A percentile compares a stretch with the other conserved stretches of the same genome.
Conservation (phyloP, 192 early-diverging fungal species). For the Phlyctochytrium bullatum region DNA sequence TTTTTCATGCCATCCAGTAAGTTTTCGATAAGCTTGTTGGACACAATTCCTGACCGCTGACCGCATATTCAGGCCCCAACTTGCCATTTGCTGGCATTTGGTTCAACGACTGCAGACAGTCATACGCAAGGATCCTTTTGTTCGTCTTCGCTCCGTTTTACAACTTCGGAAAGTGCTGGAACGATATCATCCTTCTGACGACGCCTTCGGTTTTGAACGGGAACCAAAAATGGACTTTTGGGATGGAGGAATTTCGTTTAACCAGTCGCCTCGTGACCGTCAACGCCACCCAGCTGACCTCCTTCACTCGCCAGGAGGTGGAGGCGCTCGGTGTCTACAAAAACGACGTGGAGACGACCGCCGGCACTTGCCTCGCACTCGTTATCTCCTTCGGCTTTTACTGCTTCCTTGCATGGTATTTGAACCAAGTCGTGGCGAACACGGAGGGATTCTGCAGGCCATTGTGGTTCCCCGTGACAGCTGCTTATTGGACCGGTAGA, state of each 20-base stretch:
- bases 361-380: neutral
- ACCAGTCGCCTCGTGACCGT: neutral
- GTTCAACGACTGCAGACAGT: slow-evolving; percentile 17
- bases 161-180: slow-evolving; percentile 17
- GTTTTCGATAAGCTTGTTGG: neutral
- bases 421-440: slow-evolving; percentile 55
- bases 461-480: slow-evolving; percentile 51
- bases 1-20: slow-evolving; percentile 6
- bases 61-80: no score
- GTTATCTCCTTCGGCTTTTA: slow-evolving; percentile 30
- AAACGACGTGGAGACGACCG: neutral
- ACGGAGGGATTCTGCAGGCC: slow-evolving; percentile 63
- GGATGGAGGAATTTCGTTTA: slow-evolving; percentile 1
- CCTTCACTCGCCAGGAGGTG: neutral
- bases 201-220: slow-evolving; percentile 5
- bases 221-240: neutral
- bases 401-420: slow-evolving; percentile 42
- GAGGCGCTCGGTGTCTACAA: neutral
- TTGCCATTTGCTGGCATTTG: slow-evolving; percentile 2
- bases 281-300: neutral
- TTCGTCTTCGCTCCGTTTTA: slow-evolving; percentile 25
- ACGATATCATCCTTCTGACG: slow-evolving; percentile 8
- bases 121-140: slow-evolving; percentile 21
- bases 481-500: slow-evolving; percentile 21
- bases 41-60: neutral